A percentile compares a stretch with the other conserved stretches of the same genome.
Evolutionary conservation across 2,329 filamentous ascomycete species (phyloP).

Genomic region (Fusarium oxysporum): DNA sequence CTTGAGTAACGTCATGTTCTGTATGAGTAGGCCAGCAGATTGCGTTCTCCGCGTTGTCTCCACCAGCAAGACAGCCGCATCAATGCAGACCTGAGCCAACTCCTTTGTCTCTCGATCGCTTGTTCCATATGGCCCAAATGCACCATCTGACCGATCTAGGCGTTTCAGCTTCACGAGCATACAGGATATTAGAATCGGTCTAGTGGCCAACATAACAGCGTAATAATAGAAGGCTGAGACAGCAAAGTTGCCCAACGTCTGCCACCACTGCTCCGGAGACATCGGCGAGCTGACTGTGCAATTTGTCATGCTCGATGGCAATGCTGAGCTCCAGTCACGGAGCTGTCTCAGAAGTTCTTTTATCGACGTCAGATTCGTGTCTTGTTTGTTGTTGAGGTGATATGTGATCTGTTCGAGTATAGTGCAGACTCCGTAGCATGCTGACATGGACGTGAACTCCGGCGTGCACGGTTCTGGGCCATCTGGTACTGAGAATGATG

Average conservation of each 20-base stretch:
- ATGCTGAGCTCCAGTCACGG: neutral
- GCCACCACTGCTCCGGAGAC: neutral
- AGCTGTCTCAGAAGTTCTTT: neutral
- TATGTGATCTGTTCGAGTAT: neutral
- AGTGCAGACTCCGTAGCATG: neutral
- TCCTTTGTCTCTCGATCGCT: neutral
- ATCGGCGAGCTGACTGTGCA: neutral
- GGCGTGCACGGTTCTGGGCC: fast-evolving
- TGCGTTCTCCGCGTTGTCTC: neutral
- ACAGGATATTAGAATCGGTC: neutral
- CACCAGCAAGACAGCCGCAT: neutral
- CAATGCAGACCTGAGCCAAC: neutral
- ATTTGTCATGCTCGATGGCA: neutral
- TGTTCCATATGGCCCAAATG: neutral
- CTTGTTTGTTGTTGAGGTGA: neutral
- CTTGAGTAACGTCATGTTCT: conserved; percentile 1
- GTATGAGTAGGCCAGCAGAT: neutral
- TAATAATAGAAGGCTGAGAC: neutral
- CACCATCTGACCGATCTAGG: neutral
- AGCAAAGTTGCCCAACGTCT: neutral
- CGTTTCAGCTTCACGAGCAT: neutral
- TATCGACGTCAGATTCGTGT: neutral
- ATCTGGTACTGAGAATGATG: neutral
- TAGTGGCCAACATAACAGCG: neutral
- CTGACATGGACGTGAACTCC: neutral